Base-by-base conservation (phyloP, 768 basidiomycete species). In the Podaxis rugospora region DNA sequence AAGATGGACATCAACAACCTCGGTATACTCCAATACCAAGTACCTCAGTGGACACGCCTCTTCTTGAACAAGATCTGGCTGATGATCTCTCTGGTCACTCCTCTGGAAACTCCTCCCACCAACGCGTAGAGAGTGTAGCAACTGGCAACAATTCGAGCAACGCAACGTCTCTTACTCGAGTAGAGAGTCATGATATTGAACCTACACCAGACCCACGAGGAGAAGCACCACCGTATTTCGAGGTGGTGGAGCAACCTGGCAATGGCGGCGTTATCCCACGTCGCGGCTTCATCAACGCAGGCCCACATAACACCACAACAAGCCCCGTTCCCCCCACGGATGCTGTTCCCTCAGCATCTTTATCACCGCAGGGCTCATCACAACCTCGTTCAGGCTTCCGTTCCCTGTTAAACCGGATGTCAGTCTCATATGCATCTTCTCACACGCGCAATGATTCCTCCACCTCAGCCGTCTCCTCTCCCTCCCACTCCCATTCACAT, bases 211-310 rank as follows among this genome's bases (percentile, higher is more conserved):
- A 80, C 66, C 77, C 80, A 7, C 74, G 85, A 63, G 90, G 87
- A 23, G 83, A 84, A 42, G 85, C 87, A 4, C 89, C 90, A 3
- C 71, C 88, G 0, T 92, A 92, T 70, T 83, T 80, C 54, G 88
- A 90, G 71, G 81, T 80, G 10, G 74, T 81, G 39, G 71, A 59
- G 55, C 59, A 62, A 27, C 56, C 4, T 52, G 23, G 40, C 50
- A 47, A 28, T 11, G 47, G 18, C n/a, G 16, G 28, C 21, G 28
- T 53, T 53, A 18, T 11, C 21, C 9, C 52, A n/a, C 23, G 32
- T 11, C 40, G 37, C 16, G 18, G 40, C 4, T 36, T 46, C 32
- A 46, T 36, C 18, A 40, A 28, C 11, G 28, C 51, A 21, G 25
- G 28, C 23, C 42, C 59, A 7, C 40, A 52, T 14, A 46, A 53